These are phyloP conservation scores for Aegilops tauschii DNA, from an alignment of 176 grass and related monocot genomes.

Conservation along the genomic window DNA sequence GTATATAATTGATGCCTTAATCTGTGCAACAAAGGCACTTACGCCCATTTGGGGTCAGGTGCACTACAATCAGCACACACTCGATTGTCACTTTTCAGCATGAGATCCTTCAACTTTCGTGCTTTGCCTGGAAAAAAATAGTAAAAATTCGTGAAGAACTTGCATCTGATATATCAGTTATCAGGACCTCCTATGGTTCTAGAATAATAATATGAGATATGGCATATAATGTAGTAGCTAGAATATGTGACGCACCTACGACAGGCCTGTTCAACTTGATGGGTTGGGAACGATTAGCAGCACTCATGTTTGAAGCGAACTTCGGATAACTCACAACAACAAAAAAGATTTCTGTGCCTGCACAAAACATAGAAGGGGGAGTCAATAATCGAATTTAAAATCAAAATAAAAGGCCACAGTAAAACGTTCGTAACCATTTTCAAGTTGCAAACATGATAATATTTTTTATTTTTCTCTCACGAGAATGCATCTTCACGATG, in stretches of 20 bases:
- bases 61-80: constrained; percentile 95
- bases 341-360: constrained; percentile 21
- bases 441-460: constrained; percentile 9
- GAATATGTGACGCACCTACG: constrained; percentile 31
- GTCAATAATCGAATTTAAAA: constrained; percentile 16
- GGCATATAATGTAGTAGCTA: constrained; percentile 18
- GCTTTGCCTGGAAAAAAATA: constrained; percentile 61
- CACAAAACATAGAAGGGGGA: constrained; percentile 4
- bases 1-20: constrained; percentile 16
- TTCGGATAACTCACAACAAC: constrained; percentile 29
- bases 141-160: neutral
- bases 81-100: constrained; percentile 83
- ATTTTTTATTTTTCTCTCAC: neutral
- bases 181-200: neutral
- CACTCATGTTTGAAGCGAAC: constrained; percentile 48
- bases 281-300: constrained; percentile 37
- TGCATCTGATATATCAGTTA: neutral
- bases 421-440: neutral
- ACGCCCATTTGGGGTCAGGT: constrained; percentile 95
- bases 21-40: constrained; percentile 46
- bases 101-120: constrained; percentile 91
- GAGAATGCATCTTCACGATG: neutral
- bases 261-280: constrained; percentile 48
- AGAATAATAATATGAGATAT: neutral
- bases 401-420: neutral